A percentile compares a stretch with the other conserved stretches of the same genome.
phyloP scores from a whole-genome alignment of 1,139 yeast species.

The Taphrina deformans region DNA sequence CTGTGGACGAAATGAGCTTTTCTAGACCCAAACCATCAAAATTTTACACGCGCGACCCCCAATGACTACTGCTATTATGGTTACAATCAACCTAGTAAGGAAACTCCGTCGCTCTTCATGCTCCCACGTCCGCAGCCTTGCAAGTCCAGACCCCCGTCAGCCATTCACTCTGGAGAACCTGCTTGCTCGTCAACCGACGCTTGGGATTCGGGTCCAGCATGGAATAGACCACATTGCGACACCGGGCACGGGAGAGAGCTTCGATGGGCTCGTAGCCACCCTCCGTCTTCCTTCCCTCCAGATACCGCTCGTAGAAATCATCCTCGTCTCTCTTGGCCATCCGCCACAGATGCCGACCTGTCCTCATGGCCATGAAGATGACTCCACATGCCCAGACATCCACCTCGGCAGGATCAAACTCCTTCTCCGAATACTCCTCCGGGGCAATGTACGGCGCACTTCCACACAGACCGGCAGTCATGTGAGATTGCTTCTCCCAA shows the following conservation, averaged over 20 bases:
- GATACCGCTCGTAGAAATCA: constrained; percentile 72
- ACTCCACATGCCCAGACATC: constrained; percentile 98
- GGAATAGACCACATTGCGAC: constrained; percentile 88
- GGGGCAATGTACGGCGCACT: constrained; percentile 96
- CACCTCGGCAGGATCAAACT: constrained; percentile 86
- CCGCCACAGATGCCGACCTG: constrained; percentile 92
- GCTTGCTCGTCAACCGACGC: constrained; percentile 83
- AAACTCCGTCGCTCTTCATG: background rate
- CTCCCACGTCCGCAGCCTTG: constrained; percentile 57
- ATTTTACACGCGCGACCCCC: too few relatives aligned
- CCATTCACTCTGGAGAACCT: constrained; percentile 91
- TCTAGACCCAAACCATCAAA: too few relatives aligned
- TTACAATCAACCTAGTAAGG: background rate
- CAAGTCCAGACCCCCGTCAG: constrained; percentile 83
- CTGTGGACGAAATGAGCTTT: too few relatives aligned
- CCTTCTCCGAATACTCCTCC: constrained; percentile 73
- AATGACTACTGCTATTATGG: background rate
- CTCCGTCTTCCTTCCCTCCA: constrained; percentile 72
- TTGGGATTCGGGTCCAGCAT: constrained; percentile 85
- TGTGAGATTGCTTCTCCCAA: constrained; percentile 86
- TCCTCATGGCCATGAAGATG: constrained; percentile 96
- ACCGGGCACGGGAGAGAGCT: constrained; percentile 53
- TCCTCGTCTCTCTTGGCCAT: constrained; percentile 72
- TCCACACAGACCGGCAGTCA: constrained; percentile 84
- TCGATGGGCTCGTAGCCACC: constrained; percentile 93